Percentiles rank a stretch among this genome's conserved stretches.
phyloP scores from a whole-genome alignment of 495 filamentous ascomycete genomes.

The Apiosordaria backusii region DNA sequence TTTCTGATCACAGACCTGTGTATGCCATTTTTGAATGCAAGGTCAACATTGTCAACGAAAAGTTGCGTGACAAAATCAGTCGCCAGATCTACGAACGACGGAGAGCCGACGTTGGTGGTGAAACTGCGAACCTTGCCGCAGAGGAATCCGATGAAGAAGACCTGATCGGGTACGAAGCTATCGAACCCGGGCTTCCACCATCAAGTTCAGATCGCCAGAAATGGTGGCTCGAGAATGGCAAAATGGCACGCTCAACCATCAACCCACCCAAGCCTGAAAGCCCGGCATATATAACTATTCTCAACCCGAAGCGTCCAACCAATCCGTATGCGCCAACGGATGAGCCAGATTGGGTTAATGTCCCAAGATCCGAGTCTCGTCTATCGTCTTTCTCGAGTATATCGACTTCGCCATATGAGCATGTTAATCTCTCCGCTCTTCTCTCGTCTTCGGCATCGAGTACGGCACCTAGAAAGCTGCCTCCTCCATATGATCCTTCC shows the following conservation, averaged over 20 bases:
- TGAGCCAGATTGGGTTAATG: slow-evolving; percentile 75
- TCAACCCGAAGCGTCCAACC: slow-evolving; percentile 68
- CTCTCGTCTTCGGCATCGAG: slow-evolving; percentile 42
- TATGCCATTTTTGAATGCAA: slow-evolving; percentile 82
- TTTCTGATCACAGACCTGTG: slow-evolving; percentile 94
- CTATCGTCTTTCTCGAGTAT: slow-evolving; percentile 43
- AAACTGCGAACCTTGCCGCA: slow-evolving; percentile 41
- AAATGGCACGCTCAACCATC: slow-evolving; percentile 68
- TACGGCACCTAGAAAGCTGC: slow-evolving; percentile 45
- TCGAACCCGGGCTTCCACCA: slow-evolving; percentile 77
- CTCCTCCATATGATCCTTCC: slow-evolving; percentile 52
- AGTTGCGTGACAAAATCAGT: slow-evolving; percentile 63
- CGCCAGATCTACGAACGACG: slow-evolving; percentile 67
- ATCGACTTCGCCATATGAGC: slow-evolving; percentile 46
- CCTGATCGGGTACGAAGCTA: slow-evolving; percentile 65
- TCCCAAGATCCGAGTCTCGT: slow-evolving; percentile 48
- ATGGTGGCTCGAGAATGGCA: slow-evolving; percentile 92
- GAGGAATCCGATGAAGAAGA: slow-evolving; percentile 72
- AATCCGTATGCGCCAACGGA: slow-evolving; percentile 74
- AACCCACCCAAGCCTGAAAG: slow-evolving; percentile 54
- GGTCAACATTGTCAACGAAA: slow-evolving; percentile 74
- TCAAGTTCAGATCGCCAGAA: slow-evolving; percentile 85
- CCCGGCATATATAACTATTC: slow-evolving; percentile 46
- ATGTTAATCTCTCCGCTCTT: slow-evolving; percentile 44
- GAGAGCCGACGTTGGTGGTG: slow-evolving; percentile 53